Percentiles rank a stretch among this genome's conserved stretches.
Evolutionary conservation across 1,139 yeast species (phyloP).

Genomic region (Debaryomyces sp.): DNA sequence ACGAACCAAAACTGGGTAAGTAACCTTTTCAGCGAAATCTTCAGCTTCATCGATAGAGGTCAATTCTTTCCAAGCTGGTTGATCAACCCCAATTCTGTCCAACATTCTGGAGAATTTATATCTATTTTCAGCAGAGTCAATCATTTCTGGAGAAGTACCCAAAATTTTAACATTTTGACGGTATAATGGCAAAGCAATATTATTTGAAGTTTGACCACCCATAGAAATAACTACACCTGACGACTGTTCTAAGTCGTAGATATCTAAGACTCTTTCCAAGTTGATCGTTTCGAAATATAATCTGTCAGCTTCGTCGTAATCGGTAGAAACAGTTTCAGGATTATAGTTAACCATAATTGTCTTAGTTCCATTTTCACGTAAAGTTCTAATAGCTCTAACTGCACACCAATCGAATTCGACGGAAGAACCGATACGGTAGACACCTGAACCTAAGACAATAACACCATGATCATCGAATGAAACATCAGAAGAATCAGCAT

Average conservation of each 20-base stretch:
- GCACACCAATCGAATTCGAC: conserved; percentile 98
- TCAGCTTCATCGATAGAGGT: conserved; percentile 94
- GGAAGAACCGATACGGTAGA: conserved; percentile 91
- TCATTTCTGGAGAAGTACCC: conserved; percentile 98
- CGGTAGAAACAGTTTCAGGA: conserved; percentile 98
- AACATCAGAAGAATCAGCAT: conserved; percentile 88
- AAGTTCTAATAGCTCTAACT: conserved; percentile 91
- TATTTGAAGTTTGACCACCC: conserved; percentile 99
- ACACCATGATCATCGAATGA: conserved; percentile 83
- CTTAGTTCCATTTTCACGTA: conserved; percentile 83
- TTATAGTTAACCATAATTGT: conserved; percentile 97
- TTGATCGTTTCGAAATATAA: conserved; percentile 95
- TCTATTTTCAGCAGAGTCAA: conserved; percentile 97
- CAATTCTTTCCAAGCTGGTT: conserved; percentile 99
- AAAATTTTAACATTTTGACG: conserved; percentile 94
- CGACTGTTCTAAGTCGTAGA: conserved; percentile 89
- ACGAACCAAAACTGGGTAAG: conserved; percentile 95
- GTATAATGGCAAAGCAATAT: conserved; percentile 91
- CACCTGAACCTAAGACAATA: conserved; percentile 93
- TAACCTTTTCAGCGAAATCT: conserved; percentile 85
- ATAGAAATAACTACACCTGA: conserved; percentile 93
- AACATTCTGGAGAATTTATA: conserved; percentile 97
- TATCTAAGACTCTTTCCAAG: conserved; percentile 93
- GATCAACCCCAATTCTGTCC: conserved; percentile 96
- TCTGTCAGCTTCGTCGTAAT: conserved; percentile 97